A percentile compares a stretch with the other conserved stretches of the same genome.
These are phyloP conservation scores for Spathaspora sp. DNA, from an alignment of 1,139 yeast genomes.

Conservation along the genomic window DNA sequence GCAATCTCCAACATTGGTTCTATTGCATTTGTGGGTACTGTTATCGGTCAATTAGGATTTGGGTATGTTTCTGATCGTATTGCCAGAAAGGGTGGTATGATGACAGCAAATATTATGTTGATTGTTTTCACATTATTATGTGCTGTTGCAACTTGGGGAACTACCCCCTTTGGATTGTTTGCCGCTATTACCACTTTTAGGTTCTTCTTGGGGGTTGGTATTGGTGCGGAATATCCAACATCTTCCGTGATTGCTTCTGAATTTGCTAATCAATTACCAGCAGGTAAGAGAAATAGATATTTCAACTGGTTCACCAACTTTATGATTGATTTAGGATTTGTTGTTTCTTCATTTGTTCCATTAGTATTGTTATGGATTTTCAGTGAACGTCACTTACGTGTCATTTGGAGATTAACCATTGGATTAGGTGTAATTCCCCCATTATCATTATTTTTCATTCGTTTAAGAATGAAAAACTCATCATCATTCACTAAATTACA, in stretches of 20 bases:
- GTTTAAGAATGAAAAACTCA: constrained; percentile 74
- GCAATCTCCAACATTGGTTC: constrained; percentile 81
- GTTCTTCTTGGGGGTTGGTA: constrained; percentile 82
- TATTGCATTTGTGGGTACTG: constrained; percentile 91
- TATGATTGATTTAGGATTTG: constrained; percentile 88
- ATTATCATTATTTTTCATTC: constrained; percentile 67
- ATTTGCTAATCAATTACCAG: constrained; percentile 75
- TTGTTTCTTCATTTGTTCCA: constrained; percentile 80
- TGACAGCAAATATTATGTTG: constrained; percentile 68
- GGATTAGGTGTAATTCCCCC: constrained; percentile 96
- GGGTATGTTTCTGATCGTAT: constrained; percentile 78
- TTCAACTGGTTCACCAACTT: constrained; percentile 86
- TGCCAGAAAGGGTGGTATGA: constrained; percentile 80
- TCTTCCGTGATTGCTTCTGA: constrained; percentile 95
- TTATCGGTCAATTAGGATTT: constrained; percentile 78
- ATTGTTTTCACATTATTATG: constrained; percentile 74
- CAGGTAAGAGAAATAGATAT: constrained; percentile 84
- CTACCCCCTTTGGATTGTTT: constrained; percentile 64
- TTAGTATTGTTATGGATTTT: constrained; percentile 85
- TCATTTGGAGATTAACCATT: constrained; percentile 90
- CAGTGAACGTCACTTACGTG: constrained; percentile 63
- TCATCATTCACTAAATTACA: constrained; percentile 67
- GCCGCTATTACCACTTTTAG: constrained; percentile 83
- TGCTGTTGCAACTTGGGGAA: constrained; percentile 85
- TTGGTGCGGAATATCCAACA: constrained; percentile 91